Base-by-base conservation (phyloP, 1,284 basidiomycete genomes). In the Rugiboletus extremiorientalis region DNA sequence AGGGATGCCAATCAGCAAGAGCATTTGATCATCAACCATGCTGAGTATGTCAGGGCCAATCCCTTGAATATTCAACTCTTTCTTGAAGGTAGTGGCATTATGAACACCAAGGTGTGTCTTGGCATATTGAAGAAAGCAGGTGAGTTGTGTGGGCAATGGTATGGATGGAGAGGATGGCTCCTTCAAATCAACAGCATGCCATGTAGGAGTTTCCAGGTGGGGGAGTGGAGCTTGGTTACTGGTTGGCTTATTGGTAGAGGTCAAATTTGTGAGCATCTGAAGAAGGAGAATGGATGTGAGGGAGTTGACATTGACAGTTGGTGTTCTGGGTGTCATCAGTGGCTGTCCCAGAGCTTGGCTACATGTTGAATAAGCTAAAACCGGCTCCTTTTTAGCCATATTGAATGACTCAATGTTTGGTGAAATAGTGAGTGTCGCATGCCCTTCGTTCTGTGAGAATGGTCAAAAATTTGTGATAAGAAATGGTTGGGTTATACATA, bases 1-100 rank as follows among this genome's bases (percentile, higher is more conserved):
- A 22, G 37, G 25, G 6, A 66, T 45, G 1, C 57, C 54, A 14
- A 56, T 28, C 1, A 15, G 28, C 0, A 11, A 1, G 1, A 65
- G 30, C 1, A 16, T n/a, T 9, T 59, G 36, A 14, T 63, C 40
- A 22, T 47, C n/a, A 0, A 61, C 30, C 0, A 56, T 30, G 0
- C 31, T 7, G 12, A 66, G 50, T 8, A 66, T 58, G 31, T 67
- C 56, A 8, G 49, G 61, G 2, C 65, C 59, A 31, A 60, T 61
- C 8, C 44, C 42, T n/a, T 56, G 42, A 2, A 38, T 5, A 50
- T 3, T 22, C 4, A 12, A 65, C 37, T 4, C 1, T 0, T 14
- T 7, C 34, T 63, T 33, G 33, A 55, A 58, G 8, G 6, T 18
- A 1, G 27, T 36, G 0, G 60, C 50, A 20, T 61, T 40, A 1